Evolutionary conservation across 345 rosid species (phyloP), one percentile per base, ranked within the genome.

Genomic region (Brassica napus): DNA sequence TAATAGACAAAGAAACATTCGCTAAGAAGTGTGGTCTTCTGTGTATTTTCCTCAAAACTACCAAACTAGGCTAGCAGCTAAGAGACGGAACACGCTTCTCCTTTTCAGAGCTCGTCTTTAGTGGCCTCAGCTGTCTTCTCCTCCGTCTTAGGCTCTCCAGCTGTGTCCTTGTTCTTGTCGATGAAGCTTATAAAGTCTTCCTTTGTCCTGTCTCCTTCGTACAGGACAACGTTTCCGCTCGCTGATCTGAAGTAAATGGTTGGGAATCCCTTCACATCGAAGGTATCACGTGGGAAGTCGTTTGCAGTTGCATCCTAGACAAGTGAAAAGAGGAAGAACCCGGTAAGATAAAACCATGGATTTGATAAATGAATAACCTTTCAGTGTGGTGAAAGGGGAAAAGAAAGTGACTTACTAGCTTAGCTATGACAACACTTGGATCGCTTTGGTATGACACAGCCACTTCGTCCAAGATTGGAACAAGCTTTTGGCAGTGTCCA

Each of bases 401-500:
- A 60, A 30, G 44, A 28, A 60, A 30, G 44, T 4, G 66, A 65
- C 98, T 90, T 84, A 91, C 98, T 71, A 93, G 78, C 88, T 93
- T 95, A 49, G 93, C 98, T 16, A 95, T 93, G 79, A 90, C 73
- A 8, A 95, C 85, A 64, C 72, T 82, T 42, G 91, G 70, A 82
- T 90, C 90, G 10, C 75, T 89, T 83, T 89, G 83, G 68, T 49
- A 95, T 0, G 93, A 87, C 69, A 83, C 61, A 67, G 98, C 98
- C 39, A 95, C 93, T 90, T 95, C 98, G 75, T 91, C 98, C 87
- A 95, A 85, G 81, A 95, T 93, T 54, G 99, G 98, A 14, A 88
- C 98, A 87, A 95, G 79, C 61, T 89, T 81, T 69, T 93, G 88
- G 91, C 98, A 95, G 77, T 95, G 98, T 77, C 99, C 99, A 83